Percentiles rank a stretch among this genome's conserved stretches.
Conservation (phyloP, 2,329 filamentous ascomycete genomes). For the Parastagonospora nodorum region DNA sequence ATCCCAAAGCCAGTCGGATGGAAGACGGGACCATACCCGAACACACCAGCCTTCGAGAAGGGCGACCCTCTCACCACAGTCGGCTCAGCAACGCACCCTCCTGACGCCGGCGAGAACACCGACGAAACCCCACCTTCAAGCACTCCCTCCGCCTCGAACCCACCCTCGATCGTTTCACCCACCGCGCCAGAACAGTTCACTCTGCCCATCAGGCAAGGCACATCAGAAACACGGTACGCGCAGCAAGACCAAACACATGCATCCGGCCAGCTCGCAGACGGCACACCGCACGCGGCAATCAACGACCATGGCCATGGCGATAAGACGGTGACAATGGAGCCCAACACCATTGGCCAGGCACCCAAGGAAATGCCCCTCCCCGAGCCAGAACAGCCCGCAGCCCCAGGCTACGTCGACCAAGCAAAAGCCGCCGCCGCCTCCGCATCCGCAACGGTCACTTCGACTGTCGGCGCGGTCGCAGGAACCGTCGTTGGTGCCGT, state of each 20-base stretch:
- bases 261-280: constrained; percentile 47
- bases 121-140: constrained; percentile 30
- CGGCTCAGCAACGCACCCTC: constrained; percentile 46
- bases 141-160: constrained; percentile 20
- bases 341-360: constrained; percentile 55
- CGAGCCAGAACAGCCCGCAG: constrained; percentile 36
- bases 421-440: constrained; percentile 47
- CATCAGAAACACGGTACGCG: constrained; percentile 48
- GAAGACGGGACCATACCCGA: constrained; percentile 29
- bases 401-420: constrained; percentile 49
- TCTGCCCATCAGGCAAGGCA: constrained; percentile 46
- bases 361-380: constrained; percentile 52
- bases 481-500: constrained; percentile 34
- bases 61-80: constrained; percentile 37
- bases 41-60: constrained; percentile 33
- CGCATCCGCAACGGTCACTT: constrained; percentile 32
- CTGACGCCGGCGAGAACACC: constrained; percentile 24
- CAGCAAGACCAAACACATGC: constrained; percentile 53
- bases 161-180: constrained; percentile 7
- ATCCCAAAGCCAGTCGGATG: constrained; percentile 40
- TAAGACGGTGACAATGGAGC: constrained; percentile 54
- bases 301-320: constrained; percentile 52
- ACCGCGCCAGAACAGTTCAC: constrained; percentile 16
- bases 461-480: constrained; percentile 40
- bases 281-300: constrained; percentile 48